A percentile compares a stretch with the other conserved stretches of the same genome.
phyloP scores from a whole-genome alignment of 1,284 basidiomycete species.

The Puccinia coronata region DNA sequence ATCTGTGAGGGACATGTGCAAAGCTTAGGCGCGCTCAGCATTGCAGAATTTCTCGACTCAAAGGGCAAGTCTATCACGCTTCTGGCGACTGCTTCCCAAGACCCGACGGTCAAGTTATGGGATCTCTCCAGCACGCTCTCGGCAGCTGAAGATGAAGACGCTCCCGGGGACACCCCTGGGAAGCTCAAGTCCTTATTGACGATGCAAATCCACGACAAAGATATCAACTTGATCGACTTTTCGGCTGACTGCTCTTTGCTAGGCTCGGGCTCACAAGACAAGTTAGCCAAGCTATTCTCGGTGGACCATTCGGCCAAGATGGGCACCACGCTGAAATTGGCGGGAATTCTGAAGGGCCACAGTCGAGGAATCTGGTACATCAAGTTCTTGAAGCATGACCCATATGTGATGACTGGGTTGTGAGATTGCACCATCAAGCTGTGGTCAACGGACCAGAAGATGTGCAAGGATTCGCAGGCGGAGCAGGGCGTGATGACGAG shows the following conservation, averaged over 20 bases:
- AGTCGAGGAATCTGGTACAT: constrained; percentile 96
- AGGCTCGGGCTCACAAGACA: constrained; percentile 93
- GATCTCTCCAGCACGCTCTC: constrained; percentile 68
- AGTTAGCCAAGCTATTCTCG: constrained; percentile 85
- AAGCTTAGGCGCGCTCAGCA: constrained; percentile 84
- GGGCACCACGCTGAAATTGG: constrained; percentile 65
- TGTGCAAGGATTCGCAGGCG: constrained; percentile 67
- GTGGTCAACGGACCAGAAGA: constrained; percentile 88
- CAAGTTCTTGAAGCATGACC: constrained; percentile 78
- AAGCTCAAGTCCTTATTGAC: constrained; percentile 79
- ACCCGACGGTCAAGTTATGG: constrained; percentile 98
- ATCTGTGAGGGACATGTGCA: constrained; percentile 92
- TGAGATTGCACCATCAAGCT: constrained; percentile 91
- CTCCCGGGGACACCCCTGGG: constrained; percentile 54
- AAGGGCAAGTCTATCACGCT: constrained; percentile 63
- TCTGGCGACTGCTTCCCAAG: constrained; percentile 91
- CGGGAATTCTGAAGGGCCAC: constrained; percentile 91
- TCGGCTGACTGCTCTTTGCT: constrained; percentile 85
- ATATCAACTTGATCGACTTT: constrained; percentile 94
- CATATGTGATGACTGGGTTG: constrained; percentile 85
- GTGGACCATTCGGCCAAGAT: constrained; percentile 62
- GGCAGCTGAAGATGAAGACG: constrained; percentile 54
- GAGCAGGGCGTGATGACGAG: not conserved
- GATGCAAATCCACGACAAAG: constrained; percentile 92
- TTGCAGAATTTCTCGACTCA: constrained; percentile 58